A percentile compares a stretch with the other conserved stretches of the same genome.
Evolutionary conservation across 306 rosid genomes (phyloP).

Genomic region (Castanospermum australe): DNA sequence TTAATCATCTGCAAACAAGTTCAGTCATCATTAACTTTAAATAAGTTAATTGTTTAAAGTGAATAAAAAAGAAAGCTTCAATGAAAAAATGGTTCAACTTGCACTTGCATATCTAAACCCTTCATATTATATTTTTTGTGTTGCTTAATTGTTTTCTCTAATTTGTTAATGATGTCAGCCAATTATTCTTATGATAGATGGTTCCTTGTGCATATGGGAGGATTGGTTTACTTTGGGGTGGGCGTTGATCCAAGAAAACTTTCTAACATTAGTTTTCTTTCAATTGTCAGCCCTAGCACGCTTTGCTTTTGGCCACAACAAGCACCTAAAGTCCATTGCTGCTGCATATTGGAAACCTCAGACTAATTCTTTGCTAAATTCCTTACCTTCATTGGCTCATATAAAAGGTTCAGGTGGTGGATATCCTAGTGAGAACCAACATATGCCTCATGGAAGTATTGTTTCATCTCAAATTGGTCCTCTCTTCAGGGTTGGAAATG

Average conservation of each 20-base stretch:
- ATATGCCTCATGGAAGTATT: constrained; percentile 57
- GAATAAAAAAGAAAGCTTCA: not conserved
- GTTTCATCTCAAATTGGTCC: constrained; percentile 89
- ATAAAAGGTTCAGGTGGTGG: constrained; percentile 56
- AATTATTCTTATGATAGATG: not conserved
- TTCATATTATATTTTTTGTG: not conserved
- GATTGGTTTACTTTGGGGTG: not conserved
- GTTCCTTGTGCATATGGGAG: not conserved
- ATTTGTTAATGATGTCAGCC: not conserved
- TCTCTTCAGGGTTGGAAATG: constrained; percentile 71
- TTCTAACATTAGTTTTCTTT: constrained; percentile 13
- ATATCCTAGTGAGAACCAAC: constrained; percentile 53
- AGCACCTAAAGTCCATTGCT: constrained; percentile 90
- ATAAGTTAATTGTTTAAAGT: not conserved
- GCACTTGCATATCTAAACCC: constrained; percentile 16
- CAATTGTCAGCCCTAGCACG: constrained; percentile 74
- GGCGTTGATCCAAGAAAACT: not conserved
- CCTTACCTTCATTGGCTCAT: constrained; percentile 80
- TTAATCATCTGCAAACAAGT: not conserved
- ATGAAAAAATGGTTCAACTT: not conserved
- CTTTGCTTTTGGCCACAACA: constrained; percentile 95
- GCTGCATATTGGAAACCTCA: constrained; percentile 95
- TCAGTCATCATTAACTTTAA: not conserved
- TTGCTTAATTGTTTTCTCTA: not conserved
- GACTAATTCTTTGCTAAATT: constrained; percentile 65